These are phyloP conservation scores for Cryphonectria nitschkei DNA, from an alignment of 2,329 filamentous ascomycete genomes.

Conservation along the genomic window DNA sequence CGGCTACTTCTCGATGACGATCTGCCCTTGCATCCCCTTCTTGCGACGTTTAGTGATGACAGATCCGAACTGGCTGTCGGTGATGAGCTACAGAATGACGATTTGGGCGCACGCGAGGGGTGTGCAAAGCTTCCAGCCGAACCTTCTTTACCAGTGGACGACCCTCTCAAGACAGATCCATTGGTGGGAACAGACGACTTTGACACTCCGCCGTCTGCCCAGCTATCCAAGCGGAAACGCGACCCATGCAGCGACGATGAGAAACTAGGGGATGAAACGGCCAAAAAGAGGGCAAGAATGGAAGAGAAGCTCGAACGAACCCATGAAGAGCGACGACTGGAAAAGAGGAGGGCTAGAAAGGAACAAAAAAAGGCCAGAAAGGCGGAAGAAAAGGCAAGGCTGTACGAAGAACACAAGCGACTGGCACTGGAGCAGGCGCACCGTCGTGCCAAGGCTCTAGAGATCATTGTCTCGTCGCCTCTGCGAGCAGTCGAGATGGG, in stretches of 20 bases:
- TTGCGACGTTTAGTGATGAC: background rate
- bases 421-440: slow-evolving; percentile 19
- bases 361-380: background rate
- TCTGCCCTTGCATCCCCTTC: background rate
- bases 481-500: slow-evolving; percentile 9
- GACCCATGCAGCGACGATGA: background rate
- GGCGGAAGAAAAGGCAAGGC: background rate
- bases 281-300: background rate
- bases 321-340: background rate
- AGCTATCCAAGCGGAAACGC: slow-evolving; percentile 22
- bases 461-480: slow-evolving; percentile 23
- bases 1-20: slow-evolving; percentile 10
- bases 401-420: slow-evolving; percentile 20
- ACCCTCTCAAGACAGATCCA: slow-evolving; percentile 5
- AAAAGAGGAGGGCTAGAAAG: background rate
- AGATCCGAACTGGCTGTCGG: background rate
- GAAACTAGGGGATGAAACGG: background rate
- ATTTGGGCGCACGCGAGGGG: background rate
- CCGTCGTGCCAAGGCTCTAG: slow-evolving; percentile 24
- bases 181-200: background rate
- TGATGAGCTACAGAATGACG: background rate
- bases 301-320: background rate
- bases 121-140: background rate
- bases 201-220: slow-evolving; percentile 19
- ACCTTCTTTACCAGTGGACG: background rate